Base-by-base conservation (phyloP, 192 early-diverging fungal genomes). In the Backusella luteola region DNA sequence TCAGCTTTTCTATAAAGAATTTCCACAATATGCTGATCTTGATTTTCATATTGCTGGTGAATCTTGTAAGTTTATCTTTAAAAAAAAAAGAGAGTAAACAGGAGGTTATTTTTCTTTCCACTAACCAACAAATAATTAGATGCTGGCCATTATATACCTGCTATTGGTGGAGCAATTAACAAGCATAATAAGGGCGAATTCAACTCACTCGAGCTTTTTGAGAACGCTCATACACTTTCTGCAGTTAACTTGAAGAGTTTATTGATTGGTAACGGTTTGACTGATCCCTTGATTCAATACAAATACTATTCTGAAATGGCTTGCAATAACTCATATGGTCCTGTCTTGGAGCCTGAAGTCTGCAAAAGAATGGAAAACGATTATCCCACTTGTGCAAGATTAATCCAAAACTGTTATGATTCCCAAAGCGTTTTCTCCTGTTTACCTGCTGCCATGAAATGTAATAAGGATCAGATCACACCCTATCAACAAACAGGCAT, bases 71-170 rank as follows among this genome's bases (percentile, higher is more conserved):
- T 75, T 32, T 36, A 67, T 77, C 49, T 80, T 80, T 53, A 66
- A 7, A 26, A 44, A 68, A 32, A 32, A 14, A 38, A 23, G 29
- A 21, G 34, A 34, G 32, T 39, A 39, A 12, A 39, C 38, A 11
- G 38, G 38, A 74, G 29, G 12, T 56, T 56, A 11, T 56, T 26
- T 59, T 59, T 26, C 9, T 29, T 26, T 29, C 23, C 12, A 29
- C 26, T 63, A 29, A 66, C 14, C 23, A 38, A 23, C n/a, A 49
- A 26, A 9, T 63, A 15, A 53, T 26, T 76, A 85, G 83, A 96
- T 74, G 93, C 90, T 12, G 98, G 98, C 8, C 98, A 99, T 85
- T 99, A 98, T 77, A 92, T 99, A 56, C 98, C 98, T 19, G 96
- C 93, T 52, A 95, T 97, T 71, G 98, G 90, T 26, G 82, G 87